Percentiles rank a stretch among this genome's conserved stretches.
Conservation (phyloP, 2,329 filamentous ascomycete species). For the Penicillium fuscoglaucum region DNA sequence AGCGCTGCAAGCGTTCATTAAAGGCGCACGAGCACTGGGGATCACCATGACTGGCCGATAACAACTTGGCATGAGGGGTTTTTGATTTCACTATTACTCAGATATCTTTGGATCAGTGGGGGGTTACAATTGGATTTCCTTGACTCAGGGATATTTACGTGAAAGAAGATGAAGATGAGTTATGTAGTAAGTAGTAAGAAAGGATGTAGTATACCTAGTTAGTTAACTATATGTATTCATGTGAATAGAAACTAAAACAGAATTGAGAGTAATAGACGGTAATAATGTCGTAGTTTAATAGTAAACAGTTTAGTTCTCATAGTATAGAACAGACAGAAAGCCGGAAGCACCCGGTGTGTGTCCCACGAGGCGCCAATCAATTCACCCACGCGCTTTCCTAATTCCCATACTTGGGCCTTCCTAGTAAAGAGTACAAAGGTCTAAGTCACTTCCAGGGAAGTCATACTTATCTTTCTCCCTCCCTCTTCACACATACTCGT, state of each 20-base stretch:
- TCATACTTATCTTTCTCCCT: slow-evolving; percentile 1
- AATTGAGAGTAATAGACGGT: neutral
- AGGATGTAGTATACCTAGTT: no score
- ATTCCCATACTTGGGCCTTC: slow-evolving; percentile 22
- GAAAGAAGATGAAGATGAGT: neutral
- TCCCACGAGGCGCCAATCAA: slow-evolving; percentile 28
- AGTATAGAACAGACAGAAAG: neutral
- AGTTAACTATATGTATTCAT: neutral
- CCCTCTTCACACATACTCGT: neutral
- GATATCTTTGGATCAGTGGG: neutral
- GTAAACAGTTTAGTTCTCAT: neutral
- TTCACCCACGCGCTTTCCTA: slow-evolving; percentile 22
- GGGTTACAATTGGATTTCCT: neutral
- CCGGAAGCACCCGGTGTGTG: slow-evolving; percentile 24
- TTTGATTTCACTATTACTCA: slow-evolving; percentile 5
- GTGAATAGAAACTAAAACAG: neutral
- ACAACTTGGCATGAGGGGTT: slow-evolving; percentile 15
- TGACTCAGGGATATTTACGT: neutral
- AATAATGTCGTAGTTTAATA: slow-evolving; percentile 3
- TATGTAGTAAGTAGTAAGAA: no score
- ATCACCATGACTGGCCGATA: slow-evolving; percentile 14
- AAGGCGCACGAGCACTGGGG: slow-evolving; percentile 12
- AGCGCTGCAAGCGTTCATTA: slow-evolving; percentile 14
- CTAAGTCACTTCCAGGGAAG: slow-evolving; percentile 6
- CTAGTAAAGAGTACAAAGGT: slow-evolving; percentile 2